A percentile compares a stretch with the other conserved stretches of the same genome.
Conservation (phyloP, 306 rosid species). For the Medicago arabica region DNA sequence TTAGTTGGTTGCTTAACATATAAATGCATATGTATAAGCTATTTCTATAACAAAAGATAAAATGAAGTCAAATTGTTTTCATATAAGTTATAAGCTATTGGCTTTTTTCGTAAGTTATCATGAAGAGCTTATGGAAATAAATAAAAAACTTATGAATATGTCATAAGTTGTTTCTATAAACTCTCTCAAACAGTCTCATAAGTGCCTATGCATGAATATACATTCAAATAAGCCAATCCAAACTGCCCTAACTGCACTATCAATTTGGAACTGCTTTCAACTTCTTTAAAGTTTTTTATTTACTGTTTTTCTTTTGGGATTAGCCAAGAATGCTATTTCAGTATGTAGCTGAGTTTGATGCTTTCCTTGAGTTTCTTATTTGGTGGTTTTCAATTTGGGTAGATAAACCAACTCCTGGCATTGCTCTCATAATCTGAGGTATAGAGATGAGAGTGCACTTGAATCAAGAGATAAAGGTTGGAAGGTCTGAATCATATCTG, state of each 20-base stretch:
- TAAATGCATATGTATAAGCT: no score
- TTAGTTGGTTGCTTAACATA: no score
- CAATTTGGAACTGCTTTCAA: slow-evolving; percentile 31
- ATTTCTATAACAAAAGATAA: no score
- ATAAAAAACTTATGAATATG: no score
- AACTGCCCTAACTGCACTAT: background rate
- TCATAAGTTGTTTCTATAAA: no score
- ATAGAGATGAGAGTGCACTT: slow-evolving; percentile 85
- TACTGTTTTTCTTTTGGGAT: slow-evolving; percentile 56
- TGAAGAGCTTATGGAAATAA: no score
- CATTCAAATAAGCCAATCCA: no score
- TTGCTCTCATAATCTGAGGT: slow-evolving; percentile 91
- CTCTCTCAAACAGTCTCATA: no score
- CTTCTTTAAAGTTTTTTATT: slow-evolving; percentile 41
- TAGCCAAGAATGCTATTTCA: slow-evolving; percentile 99
- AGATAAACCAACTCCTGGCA: slow-evolving; percentile 98
- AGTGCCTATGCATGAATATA: no score
- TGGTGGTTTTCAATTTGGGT: slow-evolving; percentile 98
- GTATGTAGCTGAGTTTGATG: slow-evolving; percentile 87
- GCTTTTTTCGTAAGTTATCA: no score
- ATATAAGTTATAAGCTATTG: no score
- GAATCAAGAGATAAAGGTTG: slow-evolving; percentile 82
- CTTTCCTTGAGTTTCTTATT: slow-evolving; percentile 96
- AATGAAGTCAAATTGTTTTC: no score
- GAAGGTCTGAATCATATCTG: slow-evolving; percentile 41